Evolutionary conservation across 176 grass and related monocot genomes (phyloP), one percentile per base, ranked within the genome.

Genomic region (Olyra latifolia): DNA sequence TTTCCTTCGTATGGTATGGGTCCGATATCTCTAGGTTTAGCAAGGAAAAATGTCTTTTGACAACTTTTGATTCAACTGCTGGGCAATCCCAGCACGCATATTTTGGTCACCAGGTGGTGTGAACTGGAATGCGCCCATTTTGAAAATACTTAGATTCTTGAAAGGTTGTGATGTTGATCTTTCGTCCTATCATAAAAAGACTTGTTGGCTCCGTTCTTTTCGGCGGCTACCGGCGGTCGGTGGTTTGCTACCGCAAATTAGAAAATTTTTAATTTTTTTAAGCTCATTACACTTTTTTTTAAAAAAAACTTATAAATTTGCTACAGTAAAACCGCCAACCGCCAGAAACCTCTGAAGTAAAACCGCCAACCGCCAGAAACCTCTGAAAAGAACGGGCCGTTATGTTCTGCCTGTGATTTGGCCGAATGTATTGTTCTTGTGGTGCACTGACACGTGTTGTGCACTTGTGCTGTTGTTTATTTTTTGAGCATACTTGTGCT

Each of bases 11-110:
- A 57, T 47, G 61, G 6, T 89, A 29, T 68, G 61, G 32, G 23
- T 84, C 61, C 58, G 24, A 28, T 85, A 85, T 81, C 77, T 39
- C 54, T 89, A 89, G 82, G 82, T 64, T 85, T 89, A 89, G 87
- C 8, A 38, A 57, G 42, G n/a, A 74, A 64, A 55, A 66, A 81
- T 70, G 28, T 54, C 35, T 76, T 88, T 84, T 69, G 65, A 62
- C 56, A 7, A 7, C 19, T 66, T 23, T 76, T 81, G 35, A 68
- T 81, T 63, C 24, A 64, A 39, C 41, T 48, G 77, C 82, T 89
- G 87, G 82, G 76, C 54, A 85, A 85, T 55, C 7, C 82, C 82
- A 85, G 76, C 52, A 23, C 12, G 20, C 74, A 77, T 63, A 62
- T 85, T 89, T 89, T 89, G 76, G 70, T 77, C 87, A 63, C 71